These are phyloP conservation scores for Parietichytrium sp. DNA, from an alignment of 108 stramenopile species.

Conservation along the genomic window DNA sequence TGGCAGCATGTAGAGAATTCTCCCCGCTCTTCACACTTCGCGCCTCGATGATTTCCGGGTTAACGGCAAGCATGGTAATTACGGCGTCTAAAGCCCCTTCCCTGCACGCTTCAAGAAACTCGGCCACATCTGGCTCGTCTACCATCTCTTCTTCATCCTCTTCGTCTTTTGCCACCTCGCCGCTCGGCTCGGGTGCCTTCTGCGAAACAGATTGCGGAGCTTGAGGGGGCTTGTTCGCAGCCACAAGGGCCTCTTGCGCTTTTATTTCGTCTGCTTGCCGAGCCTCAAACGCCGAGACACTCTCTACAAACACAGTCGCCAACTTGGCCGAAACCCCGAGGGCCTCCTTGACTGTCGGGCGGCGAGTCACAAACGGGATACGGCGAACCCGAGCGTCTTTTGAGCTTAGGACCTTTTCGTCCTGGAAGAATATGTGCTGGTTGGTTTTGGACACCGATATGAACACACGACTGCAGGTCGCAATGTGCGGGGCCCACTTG, in stretches of 20 bases:
- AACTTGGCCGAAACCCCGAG: not conserved
- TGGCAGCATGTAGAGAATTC: not conserved
- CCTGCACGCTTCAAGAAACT: slow-evolving; percentile 4
- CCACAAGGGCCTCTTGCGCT: not conserved
- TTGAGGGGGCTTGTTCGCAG: not conserved
- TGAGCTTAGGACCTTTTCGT: not conserved
- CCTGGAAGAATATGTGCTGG: slow-evolving; percentile 15
- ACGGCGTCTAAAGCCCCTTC: not conserved
- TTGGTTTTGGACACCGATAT: slow-evolving; percentile 28
- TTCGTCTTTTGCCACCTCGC: not conserved
- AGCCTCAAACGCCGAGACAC: not conserved
- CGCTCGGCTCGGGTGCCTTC: not conserved
- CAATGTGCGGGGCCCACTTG: not conserved
- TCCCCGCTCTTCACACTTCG: not conserved
- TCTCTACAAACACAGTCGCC: not conserved
- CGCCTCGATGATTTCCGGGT: not conserved
- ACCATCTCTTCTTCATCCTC: not conserved
- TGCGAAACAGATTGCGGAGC: not conserved
- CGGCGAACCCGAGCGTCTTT: slow-evolving; percentile 8
- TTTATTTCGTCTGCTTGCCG: not conserved
- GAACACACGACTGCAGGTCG: not conserved
- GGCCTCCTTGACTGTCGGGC: slow-evolving; percentile 29
- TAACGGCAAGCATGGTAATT: not conserved
- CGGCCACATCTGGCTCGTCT: not conserved
- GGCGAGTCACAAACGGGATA: not conserved